Base-by-base conservation (phyloP, 495 filamentous ascomycete species). In the Lentithecium fluviatile region DNA sequence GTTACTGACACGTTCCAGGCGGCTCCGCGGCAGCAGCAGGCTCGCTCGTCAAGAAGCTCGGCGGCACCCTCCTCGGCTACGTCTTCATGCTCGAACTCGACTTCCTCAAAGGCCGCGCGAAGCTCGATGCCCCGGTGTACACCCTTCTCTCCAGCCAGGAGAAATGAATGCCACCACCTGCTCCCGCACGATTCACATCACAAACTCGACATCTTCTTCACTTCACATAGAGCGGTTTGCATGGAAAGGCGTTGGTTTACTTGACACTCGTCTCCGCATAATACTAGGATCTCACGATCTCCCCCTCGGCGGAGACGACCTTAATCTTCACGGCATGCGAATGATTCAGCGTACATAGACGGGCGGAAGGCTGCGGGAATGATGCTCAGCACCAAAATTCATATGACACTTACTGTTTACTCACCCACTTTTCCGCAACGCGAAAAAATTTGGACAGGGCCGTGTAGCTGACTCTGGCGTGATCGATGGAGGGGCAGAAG, bases 11-110 rank as follows among this genome's bases (percentile, higher is more conserved):
- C 34, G n/a, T 21, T 59, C 57, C 66, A 96, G 91, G 91, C 75
- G 94, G 94, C 65, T 96, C 90, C 64, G 94, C 94, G 43, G 85
- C 83, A 55, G 94, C 94, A 50, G 92, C 90, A 2, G 94, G 90
- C 29, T 76, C 86, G 52, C 83, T 99, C 58, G 89, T 97, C 66
- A 80, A 85, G 76, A 83, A 91, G 74, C 82, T 94, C 58, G 89
- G 90, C 51, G 94, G 90, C n/a, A 79, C 82, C 37, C 76, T 97
- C 32, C 77, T 96, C 37, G 91, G 89, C 60, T 97, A 91, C 74
- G 77, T 96, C 58, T 97, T 99, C 79, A 85, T 99, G 67, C 85
- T 99, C 70, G 95, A 99, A 75, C 87, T 99, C 58, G 88, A 91
- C 67, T 93, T 95, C 78, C 83, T 99, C 48, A 88, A 97, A 69